Base-by-base conservation (phyloP, 139 green algal species). In the Gonium pectorale region DNA sequence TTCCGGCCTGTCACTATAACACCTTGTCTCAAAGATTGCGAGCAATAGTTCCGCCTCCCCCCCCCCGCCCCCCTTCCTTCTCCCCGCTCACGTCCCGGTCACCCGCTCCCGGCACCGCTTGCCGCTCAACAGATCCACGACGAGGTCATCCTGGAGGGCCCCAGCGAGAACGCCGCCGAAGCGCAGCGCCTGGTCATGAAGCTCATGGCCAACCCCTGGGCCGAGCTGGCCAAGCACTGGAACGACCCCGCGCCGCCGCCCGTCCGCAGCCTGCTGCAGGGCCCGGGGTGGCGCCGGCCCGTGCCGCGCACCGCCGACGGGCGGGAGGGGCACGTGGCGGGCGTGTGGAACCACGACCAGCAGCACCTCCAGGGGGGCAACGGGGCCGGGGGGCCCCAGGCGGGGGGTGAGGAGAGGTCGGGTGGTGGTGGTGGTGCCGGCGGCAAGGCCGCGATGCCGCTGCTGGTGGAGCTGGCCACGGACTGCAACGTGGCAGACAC, bases 61-160 rank as follows among this genome's bases (percentile, higher is more conserved):
- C 79, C 60, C 79, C 31, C 46, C 64, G 68, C 43, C n/a, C 51
- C 80, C 67, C 35, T 19, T 7, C 9, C 63, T 63, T 31, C 83
- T 21, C 54, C 38, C 37, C 56, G 64, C 49, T 67, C 21, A n/a
- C n/a, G n/a, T n/a, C n/a, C n/a, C n/a, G n/a, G n/a, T n/a, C n/a
- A n/a, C n/a, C n/a, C n/a, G n/a, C n/a, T n/a, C n/a, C n/a, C n/a
- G n/a, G n/a, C n/a, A n/a, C n/a, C n/a, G n/a, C n/a, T n/a, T n/a
- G n/a, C n/a, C n/a, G n/a, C n/a, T n/a, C n/a, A n/a, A n/a, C 90
- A 97, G 92, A 94, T 99, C 43, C 96, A 99, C 86, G 97, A 99
- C 74, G 97, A 99, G 91, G 96, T 99, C 3, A 99, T 99, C 82
- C 79, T 99, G 74, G 97, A 99, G 85, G 97, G 97, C 6, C 97